These are phyloP conservation scores for Sporothrix pseudoabietina DNA, from an alignment of 2,329 filamentous ascomycete species.

Conservation along the genomic window DNA sequence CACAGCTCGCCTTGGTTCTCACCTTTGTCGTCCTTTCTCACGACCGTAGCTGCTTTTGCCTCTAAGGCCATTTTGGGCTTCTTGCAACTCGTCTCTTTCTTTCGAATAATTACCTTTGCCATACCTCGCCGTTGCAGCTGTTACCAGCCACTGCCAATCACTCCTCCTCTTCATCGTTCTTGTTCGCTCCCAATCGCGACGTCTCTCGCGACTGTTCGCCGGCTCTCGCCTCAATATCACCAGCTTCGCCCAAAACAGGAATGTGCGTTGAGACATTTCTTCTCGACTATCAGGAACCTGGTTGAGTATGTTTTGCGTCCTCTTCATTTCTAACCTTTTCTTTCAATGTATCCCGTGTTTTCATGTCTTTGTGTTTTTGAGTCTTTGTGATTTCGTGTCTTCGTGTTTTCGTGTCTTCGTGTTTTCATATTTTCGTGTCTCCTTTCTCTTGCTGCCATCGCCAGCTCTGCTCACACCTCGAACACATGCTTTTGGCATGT, in stretches of 20 bases:
- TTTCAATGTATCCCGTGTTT: background rate
- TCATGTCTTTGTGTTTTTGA: background rate
- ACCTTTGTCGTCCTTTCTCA: conserved; percentile 3
- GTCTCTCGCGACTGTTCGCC: background rate
- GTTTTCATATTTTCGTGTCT: too few relatives aligned
- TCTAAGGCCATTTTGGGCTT: background rate
- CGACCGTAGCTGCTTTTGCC: background rate
- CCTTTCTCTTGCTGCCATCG: too few relatives aligned
- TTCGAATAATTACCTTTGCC: background rate
- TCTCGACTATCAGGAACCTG: conserved; percentile 18
- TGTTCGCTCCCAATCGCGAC: background rate
- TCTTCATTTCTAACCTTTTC: background rate
- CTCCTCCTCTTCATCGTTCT: background rate
- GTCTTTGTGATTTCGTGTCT: background rate
- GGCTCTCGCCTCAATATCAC: background rate
- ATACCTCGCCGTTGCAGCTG: background rate
- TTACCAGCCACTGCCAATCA: background rate
- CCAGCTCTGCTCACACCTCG: background rate
- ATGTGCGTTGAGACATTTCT: conserved; percentile 28
- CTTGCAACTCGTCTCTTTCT: too few relatives aligned
- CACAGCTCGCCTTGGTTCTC: background rate
- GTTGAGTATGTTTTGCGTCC: conserved; percentile 29
- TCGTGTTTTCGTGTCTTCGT: background rate
- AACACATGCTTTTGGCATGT: background rate
- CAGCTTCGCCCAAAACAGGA: conserved; percentile 21